Evolutionary conservation across 2,329 filamentous ascomycete species (phyloP).

Genomic region (Aspergillus sp.): DNA sequence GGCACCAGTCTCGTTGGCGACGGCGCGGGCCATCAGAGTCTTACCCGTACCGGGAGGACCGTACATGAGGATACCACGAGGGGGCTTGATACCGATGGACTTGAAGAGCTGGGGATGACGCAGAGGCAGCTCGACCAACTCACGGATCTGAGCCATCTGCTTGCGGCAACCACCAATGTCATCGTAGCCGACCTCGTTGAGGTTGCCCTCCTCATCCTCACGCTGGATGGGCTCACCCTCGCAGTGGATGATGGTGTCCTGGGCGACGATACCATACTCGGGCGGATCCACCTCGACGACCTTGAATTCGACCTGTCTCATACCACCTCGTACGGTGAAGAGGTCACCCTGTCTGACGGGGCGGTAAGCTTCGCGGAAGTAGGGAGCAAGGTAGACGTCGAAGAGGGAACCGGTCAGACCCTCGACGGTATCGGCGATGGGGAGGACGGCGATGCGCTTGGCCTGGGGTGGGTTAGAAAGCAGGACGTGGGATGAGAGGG

Average conservation of each 20-base stretch:
- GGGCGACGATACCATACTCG: conserved; percentile 97
- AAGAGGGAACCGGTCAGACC: conserved; percentile 96
- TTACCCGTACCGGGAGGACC: conserved; percentile 99
- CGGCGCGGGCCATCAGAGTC: conserved; percentile 96
- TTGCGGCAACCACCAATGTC: conserved; percentile 99
- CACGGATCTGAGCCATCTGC: conserved; percentile 99
- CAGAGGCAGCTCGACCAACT: conserved; percentile 95
- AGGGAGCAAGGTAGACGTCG: conserved; percentile 97
- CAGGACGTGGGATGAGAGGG: no score
- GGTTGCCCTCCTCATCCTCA: conserved; percentile 97
- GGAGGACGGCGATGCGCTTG: conserved; percentile 97
- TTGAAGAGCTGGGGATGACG: conserved; percentile 99
- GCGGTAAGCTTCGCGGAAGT: conserved; percentile 98
- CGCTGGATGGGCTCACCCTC: conserved; percentile 96
- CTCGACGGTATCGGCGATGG: conserved; percentile 97
- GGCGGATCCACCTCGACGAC: conserved; percentile 98
- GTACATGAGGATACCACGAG: conserved; percentile 93
- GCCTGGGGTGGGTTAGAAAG: conserved; percentile 60
- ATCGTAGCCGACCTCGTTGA: conserved; percentile 98
- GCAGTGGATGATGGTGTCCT: conserved; percentile 98
- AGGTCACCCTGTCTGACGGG: conserved; percentile 96
- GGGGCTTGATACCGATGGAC: conserved; percentile 99
- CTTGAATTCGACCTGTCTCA: conserved; percentile 99
- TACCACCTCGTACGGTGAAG: conserved; percentile 95
- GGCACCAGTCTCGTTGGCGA: conserved; percentile 97